Evolutionary conservation across 2,329 filamentous ascomycete species (phyloP), one percentile per base, ranked within the genome.

Genomic region (Paraphoma chrysanthemicola): DNA sequence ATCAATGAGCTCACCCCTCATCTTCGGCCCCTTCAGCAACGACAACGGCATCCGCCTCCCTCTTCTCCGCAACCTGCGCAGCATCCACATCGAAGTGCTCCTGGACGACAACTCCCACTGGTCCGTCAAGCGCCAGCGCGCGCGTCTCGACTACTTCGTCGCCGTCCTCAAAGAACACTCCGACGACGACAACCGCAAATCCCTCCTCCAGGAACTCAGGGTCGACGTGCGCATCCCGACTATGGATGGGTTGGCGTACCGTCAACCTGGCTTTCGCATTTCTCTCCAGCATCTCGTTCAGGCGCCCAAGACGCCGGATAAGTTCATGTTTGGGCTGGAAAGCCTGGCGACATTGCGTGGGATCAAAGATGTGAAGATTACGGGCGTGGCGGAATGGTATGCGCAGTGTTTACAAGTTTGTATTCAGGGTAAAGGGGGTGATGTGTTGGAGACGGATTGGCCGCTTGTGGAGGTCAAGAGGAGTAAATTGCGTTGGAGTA

Each of bases 251-350:
- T 10, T 36, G 33, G 10, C 33, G 14, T 7, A 10, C 33, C 6
- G 7, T 6, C 3, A 5, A 23, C 23, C 23, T 23, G 23, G 23
- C 23, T 23, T 23, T 23, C 23, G 23, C 23, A 23, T 23, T 23
- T 23, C 23, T 23, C 23, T 23, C 23, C 47, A 11, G 17, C 23
- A 46, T 4, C 39, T 16, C 44, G 30, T 4, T 14, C 30, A 16
- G 1, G 23, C 48, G 11, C 44, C 18, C n/a, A n/a, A 11, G 39
- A 17, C 36, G 10, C 12, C 16, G 6, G 53, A 52, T 7, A 53
- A 58, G n/a, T 58, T 39, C 51, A 68, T 68, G 54, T 68, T 62
- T 46, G 53, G 54, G 2, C 48, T 69, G 1, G 68, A 71, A 33
- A 54, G 53, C 28, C 55, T 71, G 3, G 54, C 62, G 9, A 33